Percentiles rank a stretch among this genome's conserved stretches.
These are phyloP conservation scores for Hevea brasiliensis DNA, from an alignment of 345 rosid genomes.

Conservation along the genomic window DNA sequence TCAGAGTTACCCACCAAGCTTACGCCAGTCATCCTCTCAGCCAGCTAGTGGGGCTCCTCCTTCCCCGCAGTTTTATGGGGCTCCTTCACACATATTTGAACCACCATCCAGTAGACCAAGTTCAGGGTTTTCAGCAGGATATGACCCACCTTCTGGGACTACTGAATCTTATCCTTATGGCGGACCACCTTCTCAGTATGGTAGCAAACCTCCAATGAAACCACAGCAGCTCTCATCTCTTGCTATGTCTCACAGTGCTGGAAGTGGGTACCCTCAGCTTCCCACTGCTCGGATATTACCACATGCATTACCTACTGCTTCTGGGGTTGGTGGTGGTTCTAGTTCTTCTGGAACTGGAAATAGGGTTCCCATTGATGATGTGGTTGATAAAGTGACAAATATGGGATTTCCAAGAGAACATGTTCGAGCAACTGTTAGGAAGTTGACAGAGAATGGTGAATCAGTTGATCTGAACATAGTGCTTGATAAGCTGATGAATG, in stretches of 20 bases:
- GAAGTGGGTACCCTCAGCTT: constrained; percentile 59
- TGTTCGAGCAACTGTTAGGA: constrained; percentile 75
- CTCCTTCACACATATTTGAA: constrained; percentile 56
- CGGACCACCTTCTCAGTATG: constrained; percentile 59
- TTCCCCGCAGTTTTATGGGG: constrained; percentile 59
- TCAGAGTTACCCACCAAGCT: constrained; percentile 57
- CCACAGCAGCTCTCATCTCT: constrained; percentile 43
- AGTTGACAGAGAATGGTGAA: constrained; percentile 78
- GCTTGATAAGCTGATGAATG: constrained; percentile 83
- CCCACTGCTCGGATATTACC: constrained; percentile 37
- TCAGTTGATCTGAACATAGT: constrained; percentile 83
- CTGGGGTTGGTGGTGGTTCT: constrained; percentile 57
- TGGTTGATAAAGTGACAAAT: constrained; percentile 17
- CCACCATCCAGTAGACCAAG: constrained; percentile 44
- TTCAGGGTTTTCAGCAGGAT: constrained; percentile 63
- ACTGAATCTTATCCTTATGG: constrained; percentile 54
- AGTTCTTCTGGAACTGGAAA: constrained; percentile 64
- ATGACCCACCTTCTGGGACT: constrained; percentile 47
- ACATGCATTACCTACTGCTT: constrained; percentile 66
- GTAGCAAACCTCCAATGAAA: constrained; percentile 53
- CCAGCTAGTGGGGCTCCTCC: constrained; percentile 53
- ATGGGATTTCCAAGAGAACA: constrained; percentile 92
- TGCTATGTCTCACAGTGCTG: constrained; percentile 40
- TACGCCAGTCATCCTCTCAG: constrained; percentile 21
- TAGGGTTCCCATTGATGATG: constrained; percentile 79